Percentiles rank a stretch among this genome's conserved stretches.
Conservation (phyloP, 1,284 basidiomycete genomes). For the Filobasidium uniguttulatum region DNA sequence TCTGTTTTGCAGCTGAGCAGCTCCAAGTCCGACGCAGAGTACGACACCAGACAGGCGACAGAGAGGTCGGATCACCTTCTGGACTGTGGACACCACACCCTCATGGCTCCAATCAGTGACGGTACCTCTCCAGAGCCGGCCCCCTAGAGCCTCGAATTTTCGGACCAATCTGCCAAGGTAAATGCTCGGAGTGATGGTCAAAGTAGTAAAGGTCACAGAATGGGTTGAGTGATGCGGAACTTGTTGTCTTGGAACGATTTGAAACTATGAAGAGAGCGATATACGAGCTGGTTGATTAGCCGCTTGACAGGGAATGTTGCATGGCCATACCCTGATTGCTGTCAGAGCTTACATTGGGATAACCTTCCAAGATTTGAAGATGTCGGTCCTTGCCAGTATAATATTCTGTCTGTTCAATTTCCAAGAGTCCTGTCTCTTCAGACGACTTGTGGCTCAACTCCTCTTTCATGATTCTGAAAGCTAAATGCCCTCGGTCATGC, state of each 20-base stretch:
- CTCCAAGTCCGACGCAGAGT: no score
- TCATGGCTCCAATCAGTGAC: neutral
- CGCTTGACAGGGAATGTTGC: neutral
- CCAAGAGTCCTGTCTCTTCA: constrained; percentile 27
- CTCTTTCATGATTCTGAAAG: constrained; percentile 24
- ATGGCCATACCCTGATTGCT: neutral
- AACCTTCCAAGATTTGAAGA: constrained; percentile 30
- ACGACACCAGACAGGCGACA: no score
- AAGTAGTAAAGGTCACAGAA: constrained; percentile 30
- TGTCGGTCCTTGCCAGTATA: constrained; percentile 27
- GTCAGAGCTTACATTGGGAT: constrained; percentile 30
- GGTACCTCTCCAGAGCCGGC: neutral
- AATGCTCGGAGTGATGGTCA: constrained; percentile 32
- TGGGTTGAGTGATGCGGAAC: constrained; percentile 20
- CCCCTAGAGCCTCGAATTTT: constrained; percentile 10
- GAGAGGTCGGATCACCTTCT: no score
- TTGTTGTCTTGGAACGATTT: constrained; percentile 11
- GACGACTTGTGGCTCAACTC: constrained; percentile 19
- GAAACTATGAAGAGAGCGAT: constrained; percentile 16
- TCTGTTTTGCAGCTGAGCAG: no score
- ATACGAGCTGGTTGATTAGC: neutral
- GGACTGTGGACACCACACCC: no score
- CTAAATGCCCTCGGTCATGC: constrained; percentile 17
- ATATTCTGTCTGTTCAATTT: constrained; percentile 30
- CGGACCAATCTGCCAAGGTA: constrained; percentile 26